Base-by-base conservation (phyloP, 768 basidiomycete species). In the Lentinula sp. region DNA sequence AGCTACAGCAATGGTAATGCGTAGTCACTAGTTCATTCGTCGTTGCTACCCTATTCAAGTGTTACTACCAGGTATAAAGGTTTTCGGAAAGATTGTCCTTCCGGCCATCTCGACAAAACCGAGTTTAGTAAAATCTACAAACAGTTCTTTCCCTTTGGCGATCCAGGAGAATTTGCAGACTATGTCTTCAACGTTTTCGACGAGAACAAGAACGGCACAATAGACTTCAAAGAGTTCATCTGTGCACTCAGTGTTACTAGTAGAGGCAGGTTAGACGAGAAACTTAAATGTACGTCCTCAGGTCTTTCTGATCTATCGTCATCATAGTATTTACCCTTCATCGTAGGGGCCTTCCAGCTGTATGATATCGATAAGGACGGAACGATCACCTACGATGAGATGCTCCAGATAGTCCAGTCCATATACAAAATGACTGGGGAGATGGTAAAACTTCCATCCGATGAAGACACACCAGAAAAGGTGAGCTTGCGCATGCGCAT, bases 341-440 rank as follows among this genome's bases (percentile, higher is more conserved):
- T 60, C 70, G 64, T 76, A 99, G 97, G 97, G 97, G 97, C 97
- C 15, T 99, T 98, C 85, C 94, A 98, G 73, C 80, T 99, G 46
- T 99, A 99, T 73, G 97, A 99, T 71, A 98, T 99, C 68, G 93
- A 99, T 77, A 93, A 93, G 67, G 97, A 99, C 71, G 97, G 97
- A 8, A 90, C 85, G 67, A 98, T 99, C 77, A 97, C 97, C 43
- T 98, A 98, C 75, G 88, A 95, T 70, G 97, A 99, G 78, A 99
- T 99, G 97, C 86, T 98, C 36, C 88, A 93, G 78, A 99, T 99
- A 71, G 97, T 99, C 8, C 85, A 90, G 68, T 90, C 93, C 49
- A 99, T 99, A 77, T 99, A 98, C 82, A 98, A 96, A 84, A 98
- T 99, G 97, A 98, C 97, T 4, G 97, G 97, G 18, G 88, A 95